Conservation (phyloP, 345 rosid species). For the Boechera stricta region DNA sequence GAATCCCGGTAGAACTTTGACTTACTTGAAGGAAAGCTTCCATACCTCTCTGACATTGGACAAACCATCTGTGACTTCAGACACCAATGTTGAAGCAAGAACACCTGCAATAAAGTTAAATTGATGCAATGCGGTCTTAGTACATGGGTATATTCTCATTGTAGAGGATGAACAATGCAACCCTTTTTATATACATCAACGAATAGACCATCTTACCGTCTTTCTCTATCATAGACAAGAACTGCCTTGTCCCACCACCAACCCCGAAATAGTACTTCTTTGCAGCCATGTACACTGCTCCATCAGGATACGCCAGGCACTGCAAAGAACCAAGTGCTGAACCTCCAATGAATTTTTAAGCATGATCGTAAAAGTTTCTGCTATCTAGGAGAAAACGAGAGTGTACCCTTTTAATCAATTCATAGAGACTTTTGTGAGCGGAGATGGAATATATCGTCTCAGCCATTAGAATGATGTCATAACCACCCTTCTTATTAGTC, state of each 20-base stretch:
- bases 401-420: constrained; percentile 73
- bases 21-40: constrained; percentile 68
- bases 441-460: constrained; percentile 86
- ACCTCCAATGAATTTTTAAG: background rate
- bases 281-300: constrained; percentile 84
- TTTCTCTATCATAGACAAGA: constrained; percentile 76
- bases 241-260: constrained; percentile 91
- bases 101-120: constrained; percentile 50
- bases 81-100: constrained; percentile 63
- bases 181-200: no score
- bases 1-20: background rate
- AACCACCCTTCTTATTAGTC: constrained; percentile 55
- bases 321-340: constrained; percentile 39
- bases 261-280: constrained; percentile 96
- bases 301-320: constrained; percentile 66
- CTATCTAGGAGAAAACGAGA: background rate
- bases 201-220: constrained; percentile 57
- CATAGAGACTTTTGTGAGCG: constrained; percentile 69
- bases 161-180: constrained; percentile 10
- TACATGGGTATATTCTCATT: background rate
- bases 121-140: background rate
- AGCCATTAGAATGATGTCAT: constrained; percentile 86
- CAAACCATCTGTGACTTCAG: constrained; percentile 87
- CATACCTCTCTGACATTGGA: constrained; percentile 93
- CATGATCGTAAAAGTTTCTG: background rate